Evolutionary conservation across 2,329 filamentous ascomycete species (phyloP).

Genomic region (Canariomyces notabilis): DNA sequence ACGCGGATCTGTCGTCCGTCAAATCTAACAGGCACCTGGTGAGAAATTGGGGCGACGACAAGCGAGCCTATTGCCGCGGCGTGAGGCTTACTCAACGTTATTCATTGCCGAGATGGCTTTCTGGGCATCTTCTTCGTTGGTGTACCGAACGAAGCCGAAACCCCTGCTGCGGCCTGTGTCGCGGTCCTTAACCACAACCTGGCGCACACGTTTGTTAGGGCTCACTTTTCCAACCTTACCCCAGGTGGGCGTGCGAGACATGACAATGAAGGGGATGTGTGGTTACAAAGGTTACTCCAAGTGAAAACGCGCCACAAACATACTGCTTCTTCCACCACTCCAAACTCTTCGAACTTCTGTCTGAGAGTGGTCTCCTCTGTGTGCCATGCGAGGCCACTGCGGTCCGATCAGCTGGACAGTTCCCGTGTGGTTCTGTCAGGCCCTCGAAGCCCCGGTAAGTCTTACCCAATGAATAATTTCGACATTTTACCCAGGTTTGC

Average conservation of each 20-base stretch:
- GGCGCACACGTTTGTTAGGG: conserved; percentile 22
- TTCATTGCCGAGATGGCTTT: conserved; percentile 75
- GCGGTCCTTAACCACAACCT: conserved; percentile 97
- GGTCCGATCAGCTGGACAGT: conserved; percentile 11
- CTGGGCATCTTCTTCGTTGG: conserved; percentile 69
- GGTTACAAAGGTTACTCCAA: conserved; percentile 8
- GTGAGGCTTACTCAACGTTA: conserved; percentile 71
- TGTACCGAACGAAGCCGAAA: conserved; percentile 93
- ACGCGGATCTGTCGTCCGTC: conserved; percentile 93
- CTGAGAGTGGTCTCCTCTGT: conserved; percentile 85
- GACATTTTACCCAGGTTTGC: conserved; percentile 56
- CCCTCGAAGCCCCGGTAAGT: conserved; percentile 8
- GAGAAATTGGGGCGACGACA: conserved; percentile 15
- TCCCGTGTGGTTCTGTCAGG: neutral
- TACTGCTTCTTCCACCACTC: conserved; percentile 90
- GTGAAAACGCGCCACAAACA: conserved; percentile 38
- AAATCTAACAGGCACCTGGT: conserved; percentile 48
- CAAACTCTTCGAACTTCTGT: conserved; percentile 89
- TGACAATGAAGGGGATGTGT: neutral
- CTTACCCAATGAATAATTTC: conserved; percentile 93
- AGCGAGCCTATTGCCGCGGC: neutral
- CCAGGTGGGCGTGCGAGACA: neutral
- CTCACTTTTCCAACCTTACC: neutral
- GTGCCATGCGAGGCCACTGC: conserved; percentile 94
- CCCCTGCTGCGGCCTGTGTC: conserved; percentile 95